Base-by-base conservation (phyloP, 2,329 filamentous ascomycete species). In the Didymella segeticola region DNA sequence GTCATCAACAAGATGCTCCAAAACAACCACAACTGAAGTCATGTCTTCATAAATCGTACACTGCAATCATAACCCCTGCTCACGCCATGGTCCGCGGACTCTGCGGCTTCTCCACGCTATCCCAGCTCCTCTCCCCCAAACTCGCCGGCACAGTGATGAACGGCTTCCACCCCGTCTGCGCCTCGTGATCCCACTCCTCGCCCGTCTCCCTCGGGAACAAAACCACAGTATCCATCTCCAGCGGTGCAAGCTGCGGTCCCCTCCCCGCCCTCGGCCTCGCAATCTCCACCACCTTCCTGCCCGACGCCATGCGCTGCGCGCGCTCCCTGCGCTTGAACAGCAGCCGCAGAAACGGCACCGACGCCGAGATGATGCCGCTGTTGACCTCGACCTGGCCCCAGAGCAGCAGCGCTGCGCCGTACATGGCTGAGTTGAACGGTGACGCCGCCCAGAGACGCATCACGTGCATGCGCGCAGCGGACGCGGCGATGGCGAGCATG, bases 301-400 rank as follows among this genome's bases (percentile, higher is more conserved):
- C 33, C 22, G 26, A 50, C 45, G 29, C 43, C 46, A 20, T 26
- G 8, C 55, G 48, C 23, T 58, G 57, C 6, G 61, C 43, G 25
- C 60, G 58, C 39, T 66, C 59, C 29, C 53, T 58, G 25, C 63
- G 43, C n/a, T 59, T 57, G 51, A 79, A 77, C 17, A 80, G 67
- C 2, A 78, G 69, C 10, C 76, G 72, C 17, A 82, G 70, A 12
- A 78, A 75, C 1, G 79, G 78, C 0, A 81, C 65, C 0, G 74
- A 79, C 0, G 79, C 77, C 2, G 77, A 78, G 6, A 80, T 72
- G 50, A 80, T 79, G 14, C 78, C 79, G 23, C 76, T 69, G 61
- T 78, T 78, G 7, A 79, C 75, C 57, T 82, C 79, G 22, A 81
- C 73, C 54, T 77, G 75, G 54, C 76, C 77, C 78, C 78, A 81